phyloP scores from a whole-genome alignment of 2,329 filamentous ascomycete genomes.

The Fusarium hostae region DNA sequence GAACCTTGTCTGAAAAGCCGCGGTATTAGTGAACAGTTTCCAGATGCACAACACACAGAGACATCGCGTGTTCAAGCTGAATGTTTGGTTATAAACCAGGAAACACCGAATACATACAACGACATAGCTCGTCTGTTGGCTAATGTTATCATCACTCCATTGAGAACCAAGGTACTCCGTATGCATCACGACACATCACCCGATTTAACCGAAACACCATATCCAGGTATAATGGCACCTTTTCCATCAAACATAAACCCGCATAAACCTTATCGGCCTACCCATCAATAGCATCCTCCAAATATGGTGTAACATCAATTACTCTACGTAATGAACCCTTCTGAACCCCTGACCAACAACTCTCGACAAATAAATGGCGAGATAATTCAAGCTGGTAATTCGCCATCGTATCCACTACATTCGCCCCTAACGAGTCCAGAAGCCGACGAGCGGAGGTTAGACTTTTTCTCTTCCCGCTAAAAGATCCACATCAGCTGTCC shows the following conservation, averaged over 20 bases:
- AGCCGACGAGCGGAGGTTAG: slow-evolving; percentile 4
- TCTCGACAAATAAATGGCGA: background rate
- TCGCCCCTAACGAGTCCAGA: background rate
- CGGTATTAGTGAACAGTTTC: background rate
- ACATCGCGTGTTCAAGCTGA: background rate
- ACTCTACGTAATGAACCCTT: background rate
- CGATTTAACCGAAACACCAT: background rate
- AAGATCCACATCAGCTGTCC: background rate
- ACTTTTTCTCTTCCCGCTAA: background rate
- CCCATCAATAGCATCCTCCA: background rate
- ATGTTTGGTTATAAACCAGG: accelerated
- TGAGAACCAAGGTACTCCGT: background rate
- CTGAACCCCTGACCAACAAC: background rate
- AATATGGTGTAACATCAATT: background rate
- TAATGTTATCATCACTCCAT: background rate
- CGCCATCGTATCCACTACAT: background rate
- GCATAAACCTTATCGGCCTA: background rate
- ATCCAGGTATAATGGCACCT: background rate
- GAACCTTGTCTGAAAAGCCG: background rate
- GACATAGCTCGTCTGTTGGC: accelerated
- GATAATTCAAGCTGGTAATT: background rate
- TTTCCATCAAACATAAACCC: background rate
- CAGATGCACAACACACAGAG: background rate
- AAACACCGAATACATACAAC: accelerated
- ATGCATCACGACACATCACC: background rate